phyloP scores from a whole-genome alignment of 345 rosid species.

The Cardiospermum halicacabum region DNA sequence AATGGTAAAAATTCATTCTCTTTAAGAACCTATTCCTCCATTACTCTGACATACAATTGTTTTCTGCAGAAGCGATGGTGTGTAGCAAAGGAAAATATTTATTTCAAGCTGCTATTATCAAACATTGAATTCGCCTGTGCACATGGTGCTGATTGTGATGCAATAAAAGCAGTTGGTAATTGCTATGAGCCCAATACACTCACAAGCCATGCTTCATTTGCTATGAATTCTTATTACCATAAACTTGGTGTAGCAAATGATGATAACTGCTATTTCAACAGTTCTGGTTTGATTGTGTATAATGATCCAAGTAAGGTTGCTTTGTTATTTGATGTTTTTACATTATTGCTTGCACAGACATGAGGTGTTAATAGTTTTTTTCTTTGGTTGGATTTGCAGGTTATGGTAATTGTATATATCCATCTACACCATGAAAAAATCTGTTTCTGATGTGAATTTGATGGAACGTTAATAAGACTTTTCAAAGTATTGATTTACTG shows the following conservation, averaged over 20 bases:
- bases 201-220: not conserved
- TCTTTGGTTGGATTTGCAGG: too few species aligned
- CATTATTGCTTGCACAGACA: too few species aligned
- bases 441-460: too few species aligned
- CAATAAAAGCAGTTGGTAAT: not conserved
- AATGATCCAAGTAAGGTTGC: conserved; percentile 21
- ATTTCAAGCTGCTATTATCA: not conserved
- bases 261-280: conserved; percentile 15
- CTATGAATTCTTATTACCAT: not conserved
- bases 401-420: too few species aligned
- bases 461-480: too few species aligned
- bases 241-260: not conserved
- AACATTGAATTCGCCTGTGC: not conserved
- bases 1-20: too few species aligned
- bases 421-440: too few species aligned
- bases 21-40: too few species aligned
- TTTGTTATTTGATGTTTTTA: too few species aligned
- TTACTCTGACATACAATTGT: too few species aligned
- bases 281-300: conserved; percentile 8
- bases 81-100: not conserved
- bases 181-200: not conserved
- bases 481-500: too few species aligned
- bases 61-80: not conserved
- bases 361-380: too few species aligned
- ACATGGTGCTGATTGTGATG: not conserved